Conservation (phyloP, 2,329 filamentous ascomycete species). For the Magnaporthales sp. region DNA sequence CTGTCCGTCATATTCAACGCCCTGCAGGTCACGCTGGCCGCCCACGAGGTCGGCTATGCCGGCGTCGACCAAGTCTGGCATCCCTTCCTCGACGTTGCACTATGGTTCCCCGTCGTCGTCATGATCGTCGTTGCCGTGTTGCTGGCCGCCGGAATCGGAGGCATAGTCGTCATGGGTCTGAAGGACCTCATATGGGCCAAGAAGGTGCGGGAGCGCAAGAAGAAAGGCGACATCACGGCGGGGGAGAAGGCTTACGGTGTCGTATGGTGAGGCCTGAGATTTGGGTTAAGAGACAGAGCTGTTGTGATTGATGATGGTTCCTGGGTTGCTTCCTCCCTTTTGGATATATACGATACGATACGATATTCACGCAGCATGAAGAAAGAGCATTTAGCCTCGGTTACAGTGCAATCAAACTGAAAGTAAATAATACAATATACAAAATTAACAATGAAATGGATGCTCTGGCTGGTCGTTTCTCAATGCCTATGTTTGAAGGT, state of each 20-base stretch:
- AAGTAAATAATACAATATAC: too few relatives aligned
- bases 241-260: slow-evolving; percentile 14
- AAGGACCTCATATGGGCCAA: slow-evolving; percentile 13
- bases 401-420: too few relatives aligned
- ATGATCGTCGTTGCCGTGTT: slow-evolving; percentile 14
- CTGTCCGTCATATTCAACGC: slow-evolving; percentile 18
- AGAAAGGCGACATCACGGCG: slow-evolving; percentile 8
- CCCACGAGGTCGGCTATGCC: slow-evolving; percentile 6
- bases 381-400: too few relatives aligned
- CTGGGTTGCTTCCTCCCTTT: neutral
- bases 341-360: neutral
- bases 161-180: slow-evolving; percentile 14
- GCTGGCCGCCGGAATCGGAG: slow-evolving; percentile 6
- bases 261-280: slow-evolving; percentile 9
- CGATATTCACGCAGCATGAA: neutral
- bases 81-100: slow-evolving; percentile 11
- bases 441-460: too few relatives aligned
- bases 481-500: too few relatives aligned
- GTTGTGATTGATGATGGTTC: neutral
- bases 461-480: too few relatives aligned
- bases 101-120: slow-evolving; percentile 16
- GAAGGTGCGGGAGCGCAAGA: slow-evolving; percentile 10
- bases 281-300: neutral
- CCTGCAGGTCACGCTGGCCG: slow-evolving; percentile 18
- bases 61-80: slow-evolving; percentile 9